Evolutionary conservation across 371 early-diverging fungal species (phyloP), one percentile per base, ranked within the genome.

Genomic region (Mortierella sp.): DNA sequence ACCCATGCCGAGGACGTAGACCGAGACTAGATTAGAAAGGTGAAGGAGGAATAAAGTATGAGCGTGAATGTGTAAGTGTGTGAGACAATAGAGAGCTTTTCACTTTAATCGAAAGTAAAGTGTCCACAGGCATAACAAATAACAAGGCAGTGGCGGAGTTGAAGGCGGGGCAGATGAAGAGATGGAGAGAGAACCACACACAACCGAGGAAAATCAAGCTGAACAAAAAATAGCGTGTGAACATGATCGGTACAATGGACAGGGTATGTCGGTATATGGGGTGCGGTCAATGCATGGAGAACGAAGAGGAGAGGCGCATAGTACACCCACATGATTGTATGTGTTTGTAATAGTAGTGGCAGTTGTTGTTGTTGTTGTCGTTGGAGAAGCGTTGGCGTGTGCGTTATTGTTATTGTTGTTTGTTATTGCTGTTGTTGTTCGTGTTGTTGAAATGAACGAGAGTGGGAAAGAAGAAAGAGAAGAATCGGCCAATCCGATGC

Each of bases 1-100:
- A 4, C 78, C 79, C 73, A 83, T 54, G 47, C 87, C 74, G 7
- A 83, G 77, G 54, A 89, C 81, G 73, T 81, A 89, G 34, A 81
- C 83, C 60, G 90, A 77, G 0, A 88, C 81, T 71, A 79, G 16
- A 11, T 28, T 48, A n/a, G 19, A 48, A 52, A 10, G 21, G 54
- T 16, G 52, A n/a, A 28, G 34, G 47, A 31, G 44, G 19, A 47
- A 63, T 38, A 58, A 24, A n/a, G 71, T 50, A 13, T 47, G 31
- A 55, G 70, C 24, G 60, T 5, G 28, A 24, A 9, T 58, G 47
- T 45, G 21, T 5, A 38, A 52, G 45, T 72, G 45, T 72, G 52
- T 28, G 70, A 54, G 60, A 75, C 38, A 44, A 50, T 9, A 63
- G n/a, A 16, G 38, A 45, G 34, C n/a, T 11, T 63, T 80, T 21